Conservation (phyloP, 768 basidiomycete genomes). For the Boletellus sp. region DNA sequence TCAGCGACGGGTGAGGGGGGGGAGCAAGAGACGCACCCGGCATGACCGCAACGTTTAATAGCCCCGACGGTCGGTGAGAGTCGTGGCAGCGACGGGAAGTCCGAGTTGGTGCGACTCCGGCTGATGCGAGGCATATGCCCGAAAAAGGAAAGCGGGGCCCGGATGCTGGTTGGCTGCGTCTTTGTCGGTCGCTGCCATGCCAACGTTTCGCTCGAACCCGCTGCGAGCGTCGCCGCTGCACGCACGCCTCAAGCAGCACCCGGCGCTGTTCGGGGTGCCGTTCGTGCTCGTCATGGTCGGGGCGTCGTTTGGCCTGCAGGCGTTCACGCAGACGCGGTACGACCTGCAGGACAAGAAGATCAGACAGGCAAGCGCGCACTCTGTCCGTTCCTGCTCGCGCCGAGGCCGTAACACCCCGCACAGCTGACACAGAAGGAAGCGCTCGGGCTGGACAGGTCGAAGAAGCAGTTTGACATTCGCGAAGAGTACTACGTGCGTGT, state of each 20-base stretch:
- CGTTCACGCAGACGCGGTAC: conserved; percentile 87
- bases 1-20: conserved; percentile 7
- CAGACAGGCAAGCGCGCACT: conserved; percentile 47
- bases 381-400: background rate
- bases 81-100: conserved; percentile 3
- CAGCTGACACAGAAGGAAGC: conserved; percentile 78
- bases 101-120: conserved; percentile 3
- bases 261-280: conserved; percentile 78
- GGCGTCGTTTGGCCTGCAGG: conserved; percentile 78
- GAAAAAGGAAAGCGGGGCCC: conserved; percentile 23
- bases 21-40: conserved; percentile 14
- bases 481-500: conserved; percentile 93
- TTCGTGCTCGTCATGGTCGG: conserved; percentile 83
- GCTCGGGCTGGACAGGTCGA: conserved; percentile 60
- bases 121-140: conserved; percentile 1
- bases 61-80: conserved; percentile 3
- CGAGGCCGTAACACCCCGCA: background rate
- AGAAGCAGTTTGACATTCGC: conserved; percentile 85
- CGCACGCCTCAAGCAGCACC: conserved; percentile 54
- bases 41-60: conserved; percentile 16
- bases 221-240: conserved; percentile 9
- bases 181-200: conserved; percentile 28
- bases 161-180: no score
- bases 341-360: conserved; percentile 83
- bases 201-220: conserved; percentile 49